phyloP scores from a whole-genome alignment of 345 rosid genomes.

The Trapa incisa region DNA sequence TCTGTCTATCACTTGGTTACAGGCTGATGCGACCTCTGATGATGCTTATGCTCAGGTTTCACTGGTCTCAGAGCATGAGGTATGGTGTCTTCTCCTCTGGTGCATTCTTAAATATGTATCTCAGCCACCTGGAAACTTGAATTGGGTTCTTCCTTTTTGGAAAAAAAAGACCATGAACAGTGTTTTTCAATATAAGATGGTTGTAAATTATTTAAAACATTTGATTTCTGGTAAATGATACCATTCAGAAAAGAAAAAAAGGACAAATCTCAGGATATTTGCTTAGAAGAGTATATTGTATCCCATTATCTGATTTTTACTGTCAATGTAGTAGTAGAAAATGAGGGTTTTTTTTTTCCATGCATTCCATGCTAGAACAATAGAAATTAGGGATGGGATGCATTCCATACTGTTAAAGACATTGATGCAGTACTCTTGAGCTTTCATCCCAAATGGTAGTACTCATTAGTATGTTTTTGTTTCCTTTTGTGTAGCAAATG shows the following conservation, averaged over 20 bases:
- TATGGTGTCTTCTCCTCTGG: constrained; percentile 14
- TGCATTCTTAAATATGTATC: not conserved
- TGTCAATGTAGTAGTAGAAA: not conserved
- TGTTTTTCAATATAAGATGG: not conserved
- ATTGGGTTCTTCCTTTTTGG: not conserved
- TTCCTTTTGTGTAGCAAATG: constrained; percentile 22
- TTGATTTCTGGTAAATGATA: not conserved
- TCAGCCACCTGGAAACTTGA: not conserved
- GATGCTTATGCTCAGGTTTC: constrained; percentile 93
- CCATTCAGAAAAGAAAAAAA: not conserved
- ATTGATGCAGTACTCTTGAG: not conserved
- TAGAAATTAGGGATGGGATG: too few species aligned
- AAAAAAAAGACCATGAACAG: not conserved
- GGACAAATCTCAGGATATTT: not conserved
- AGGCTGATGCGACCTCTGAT: constrained; percentile 90
- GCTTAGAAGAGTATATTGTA: not conserved
- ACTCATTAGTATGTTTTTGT: not conserved
- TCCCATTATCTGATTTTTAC: not conserved
- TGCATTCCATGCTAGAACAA: too few species aligned
- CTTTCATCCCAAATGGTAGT: not conserved
- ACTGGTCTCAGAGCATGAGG: constrained; percentile 72
- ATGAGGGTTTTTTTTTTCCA: not conserved
- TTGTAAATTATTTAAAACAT: too few species aligned
- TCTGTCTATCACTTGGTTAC: constrained; percentile 17
- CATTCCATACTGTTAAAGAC: not conserved